phyloP scores from a whole-genome alignment of 768 basidiomycete genomes.

The Lactarius akahatsu region DNA sequence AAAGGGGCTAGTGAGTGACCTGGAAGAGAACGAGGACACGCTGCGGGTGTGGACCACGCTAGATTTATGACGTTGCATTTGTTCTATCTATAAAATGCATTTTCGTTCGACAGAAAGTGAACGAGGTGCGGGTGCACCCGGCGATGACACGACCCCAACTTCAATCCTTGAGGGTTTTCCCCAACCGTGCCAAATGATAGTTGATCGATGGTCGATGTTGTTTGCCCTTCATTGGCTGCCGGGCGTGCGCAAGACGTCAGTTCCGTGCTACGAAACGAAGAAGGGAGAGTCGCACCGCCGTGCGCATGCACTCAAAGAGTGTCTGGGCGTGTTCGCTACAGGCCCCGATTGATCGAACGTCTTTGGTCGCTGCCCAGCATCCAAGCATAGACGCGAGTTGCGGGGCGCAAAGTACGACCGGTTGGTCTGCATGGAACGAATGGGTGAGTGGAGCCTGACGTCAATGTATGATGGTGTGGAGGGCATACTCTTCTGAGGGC shows the following conservation, averaged over 20 bases:
- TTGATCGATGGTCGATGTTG: conserved; percentile 78
- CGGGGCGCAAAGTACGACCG: conserved; percentile 52
- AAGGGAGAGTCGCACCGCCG: conserved; percentile 56
- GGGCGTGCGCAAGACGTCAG: conserved; percentile 7
- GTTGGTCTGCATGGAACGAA: conserved; percentile 45
- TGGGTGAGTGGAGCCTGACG: conserved; percentile 37
- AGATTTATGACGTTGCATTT: conserved; percentile 16
- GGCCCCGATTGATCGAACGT: conserved; percentile 50
- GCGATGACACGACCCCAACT: neutral
- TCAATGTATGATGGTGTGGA: neutral
- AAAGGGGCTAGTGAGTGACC: conserved; percentile 20
- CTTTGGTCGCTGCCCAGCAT: conserved; percentile 79
- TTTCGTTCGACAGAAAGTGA: neutral
- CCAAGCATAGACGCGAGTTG: conserved; percentile 78
- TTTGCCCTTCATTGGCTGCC: conserved; percentile 67
- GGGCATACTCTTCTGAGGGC: conserved; percentile 65
- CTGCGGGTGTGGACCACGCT: conserved; percentile 30
- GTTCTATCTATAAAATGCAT: neutral
- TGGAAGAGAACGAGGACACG: conserved; percentile 28
- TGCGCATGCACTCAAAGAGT: conserved; percentile 82
- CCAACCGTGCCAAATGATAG: conserved; percentile 81
- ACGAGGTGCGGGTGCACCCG: neutral
- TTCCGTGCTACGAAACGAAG: conserved; percentile 5
- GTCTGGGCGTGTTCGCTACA: conserved; percentile 61
- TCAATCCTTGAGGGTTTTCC: conserved; percentile 59